Conservation (phyloP, 2,329 filamentous ascomycete genomes). For the Scopulariopsis brevicaulis region DNA sequence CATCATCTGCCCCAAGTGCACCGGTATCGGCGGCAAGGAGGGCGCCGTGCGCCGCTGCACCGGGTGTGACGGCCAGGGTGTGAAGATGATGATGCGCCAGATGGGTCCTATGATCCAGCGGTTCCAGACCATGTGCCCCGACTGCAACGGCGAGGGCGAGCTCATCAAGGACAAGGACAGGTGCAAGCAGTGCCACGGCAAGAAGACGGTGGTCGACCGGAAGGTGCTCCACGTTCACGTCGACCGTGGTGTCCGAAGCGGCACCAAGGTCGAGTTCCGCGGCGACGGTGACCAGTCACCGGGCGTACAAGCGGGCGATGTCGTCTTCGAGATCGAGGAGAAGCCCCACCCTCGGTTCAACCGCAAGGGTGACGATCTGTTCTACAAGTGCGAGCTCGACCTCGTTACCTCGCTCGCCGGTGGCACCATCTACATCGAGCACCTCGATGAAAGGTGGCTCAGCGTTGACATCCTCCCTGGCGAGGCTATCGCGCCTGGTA, state of each 20-base stretch:
- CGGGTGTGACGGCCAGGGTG: conserved; percentile 86
- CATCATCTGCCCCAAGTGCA: conserved; percentile 90
- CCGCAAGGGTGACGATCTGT: conserved; percentile 89
- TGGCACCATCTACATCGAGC: conserved; percentile 84
- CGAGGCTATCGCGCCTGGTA: conserved; percentile 89
- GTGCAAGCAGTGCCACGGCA: conserved; percentile 92
- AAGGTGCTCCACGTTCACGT: conserved; percentile 98
- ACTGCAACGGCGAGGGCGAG: conserved; percentile 96
- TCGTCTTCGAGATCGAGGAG: conserved; percentile 98
- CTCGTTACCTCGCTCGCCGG: conserved; percentile 90
- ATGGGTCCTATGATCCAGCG: conserved; percentile 99
- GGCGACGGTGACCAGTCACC: conserved; percentile 95
- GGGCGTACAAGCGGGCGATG: conserved; percentile 85
- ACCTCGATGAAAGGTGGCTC: conserved; percentile 95
- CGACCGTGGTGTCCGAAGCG: conserved; percentile 84
- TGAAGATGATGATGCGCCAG: conserved; percentile 99
- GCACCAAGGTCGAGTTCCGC: conserved; percentile 93
- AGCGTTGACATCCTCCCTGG: conserved; percentile 86
- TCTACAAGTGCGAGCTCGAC: conserved; percentile 92
- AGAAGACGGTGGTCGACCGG: conserved; percentile 95
- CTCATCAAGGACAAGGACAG: conserved; percentile 94
- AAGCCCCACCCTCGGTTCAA: conserved; percentile 96
- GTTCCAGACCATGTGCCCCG: conserved; percentile 97
- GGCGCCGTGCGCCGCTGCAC: conserved; percentile 90
- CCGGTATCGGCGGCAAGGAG: conserved; percentile 91